Evolutionary conservation across 192 early-diverging fungal genomes (phyloP).

Genomic region (Dimargaris verticillata): DNA sequence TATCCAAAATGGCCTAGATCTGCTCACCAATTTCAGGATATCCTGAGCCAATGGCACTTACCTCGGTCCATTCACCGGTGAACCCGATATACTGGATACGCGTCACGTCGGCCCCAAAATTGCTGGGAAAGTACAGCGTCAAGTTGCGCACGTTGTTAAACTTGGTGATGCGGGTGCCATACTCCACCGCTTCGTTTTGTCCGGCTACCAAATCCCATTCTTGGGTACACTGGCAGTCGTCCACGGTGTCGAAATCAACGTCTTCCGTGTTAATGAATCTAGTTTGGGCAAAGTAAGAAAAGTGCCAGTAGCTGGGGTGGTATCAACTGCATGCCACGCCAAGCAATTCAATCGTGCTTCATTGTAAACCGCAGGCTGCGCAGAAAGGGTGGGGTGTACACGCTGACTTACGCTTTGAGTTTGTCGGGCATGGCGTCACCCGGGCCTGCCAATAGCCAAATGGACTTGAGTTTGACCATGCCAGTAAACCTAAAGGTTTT

Average conservation of each 20-base stretch:
- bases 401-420: constrained; percentile 53
- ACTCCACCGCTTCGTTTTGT: constrained; percentile 38
- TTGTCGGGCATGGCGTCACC: constrained; percentile 40
- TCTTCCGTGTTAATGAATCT: constrained; percentile 80
- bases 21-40: too few relatives aligned
- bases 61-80: constrained; percentile 78
- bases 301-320: too few relatives aligned
- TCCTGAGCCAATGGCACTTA: constrained; percentile 13
- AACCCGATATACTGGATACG: constrained; percentile 69
- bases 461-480: constrained; percentile 77
- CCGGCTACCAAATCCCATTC: constrained; percentile 62
- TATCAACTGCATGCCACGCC: too few relatives aligned
- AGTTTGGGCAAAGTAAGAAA: constrained; percentile 2
- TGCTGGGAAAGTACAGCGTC: constrained; percentile 63
- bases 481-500: constrained; percentile 74
- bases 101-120: constrained; percentile 63
- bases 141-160: constrained; percentile 64
- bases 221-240: constrained; percentile 50
- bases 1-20: too few relatives aligned
- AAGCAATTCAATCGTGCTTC: too few relatives aligned
- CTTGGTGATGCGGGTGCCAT: constrained; percentile 47
- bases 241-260: constrained; percentile 78
- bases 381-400: neutral
- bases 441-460: constrained; percentile 52
- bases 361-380: too few relatives aligned